phyloP scores from a whole-genome alignment of 306 rosid species.

The Casuarina glauca region DNA sequence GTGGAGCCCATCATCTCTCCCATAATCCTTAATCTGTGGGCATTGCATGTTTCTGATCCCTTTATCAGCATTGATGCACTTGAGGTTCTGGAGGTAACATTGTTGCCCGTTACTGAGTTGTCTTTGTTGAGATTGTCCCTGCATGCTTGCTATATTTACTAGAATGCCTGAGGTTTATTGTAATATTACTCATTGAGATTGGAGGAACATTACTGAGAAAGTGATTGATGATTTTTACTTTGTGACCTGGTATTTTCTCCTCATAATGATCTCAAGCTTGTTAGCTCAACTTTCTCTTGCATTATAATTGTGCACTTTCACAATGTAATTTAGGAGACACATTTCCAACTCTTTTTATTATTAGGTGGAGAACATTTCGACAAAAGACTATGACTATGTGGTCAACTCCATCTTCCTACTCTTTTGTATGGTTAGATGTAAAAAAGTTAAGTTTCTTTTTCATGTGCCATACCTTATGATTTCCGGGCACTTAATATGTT shows the following conservation, averaged over 20 bases:
- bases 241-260: neutral
- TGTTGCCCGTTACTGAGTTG: constrained; percentile 15
- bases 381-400: neutral
- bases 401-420: neutral
- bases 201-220: neutral
- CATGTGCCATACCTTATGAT: neutral
- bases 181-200: neutral
- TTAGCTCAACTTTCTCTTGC: neutral
- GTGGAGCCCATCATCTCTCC: constrained; percentile 81
- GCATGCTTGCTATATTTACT: neutral
- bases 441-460: neutral
- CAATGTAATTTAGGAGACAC: neutral
- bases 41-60: constrained; percentile 84
- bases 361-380: neutral
- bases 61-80: constrained; percentile 87
- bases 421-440: neutral
- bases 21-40: constrained; percentile 82
- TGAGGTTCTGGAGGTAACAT: constrained; percentile 89
- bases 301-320: neutral
- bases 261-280: neutral
- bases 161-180: neutral
- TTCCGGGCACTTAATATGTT: too few relatives aligned
- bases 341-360: neutral
- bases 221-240: neutral
- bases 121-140: neutral